Base-by-base conservation (phyloP, 1,284 basidiomycete genomes). In the Trametes polyzona region DNA sequence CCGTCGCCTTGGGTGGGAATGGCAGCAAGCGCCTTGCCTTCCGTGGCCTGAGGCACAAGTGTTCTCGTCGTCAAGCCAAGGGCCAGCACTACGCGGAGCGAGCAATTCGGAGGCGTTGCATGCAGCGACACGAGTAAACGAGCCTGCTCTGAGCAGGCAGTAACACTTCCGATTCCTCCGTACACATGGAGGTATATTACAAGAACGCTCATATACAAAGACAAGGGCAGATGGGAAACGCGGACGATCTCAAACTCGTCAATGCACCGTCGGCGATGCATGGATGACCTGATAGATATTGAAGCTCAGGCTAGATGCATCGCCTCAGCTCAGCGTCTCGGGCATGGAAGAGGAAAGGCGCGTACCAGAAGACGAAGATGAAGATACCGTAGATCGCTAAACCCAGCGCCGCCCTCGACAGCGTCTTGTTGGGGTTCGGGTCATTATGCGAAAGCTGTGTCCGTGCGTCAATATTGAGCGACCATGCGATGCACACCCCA, bases 361-460 rank as follows among this genome's bases (percentile, higher is more conserved):
- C 92, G 67, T 69, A 93, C 92, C 93, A 96, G 73, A 96, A 93
- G 24, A 90, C 77, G 76, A 95, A 94, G 43, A 98, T 86, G 62
- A 78, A 80, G n/a, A 80, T 73, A 12, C 95, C 95, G 71, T 96
- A 96, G 7, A 84, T 71, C 21, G 85, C 81, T 50, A 98, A 74
- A 7, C 75, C 85, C 39, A 92, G 74, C 1, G 94, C 88, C 1
- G 81, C 80, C 66, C 77, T 78, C 59, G 83, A 86, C 61, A 92
- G 72, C 29, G 67, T 58, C 70, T 81, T 86, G 64, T 80, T 84
- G 39, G 78, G 74, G 36, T 77, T 82, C 2, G 79, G 76, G 67
- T 93, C 88, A 58, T 84, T 73, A 55, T 86, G 85, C 65, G 92
- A 90, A 62, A 97, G 78, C 82, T 92, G 74, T 61, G 39, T 43